phyloP scores from a whole-genome alignment of 805 yeast genomes.

The Wickerhamiella shivajii region DNA sequence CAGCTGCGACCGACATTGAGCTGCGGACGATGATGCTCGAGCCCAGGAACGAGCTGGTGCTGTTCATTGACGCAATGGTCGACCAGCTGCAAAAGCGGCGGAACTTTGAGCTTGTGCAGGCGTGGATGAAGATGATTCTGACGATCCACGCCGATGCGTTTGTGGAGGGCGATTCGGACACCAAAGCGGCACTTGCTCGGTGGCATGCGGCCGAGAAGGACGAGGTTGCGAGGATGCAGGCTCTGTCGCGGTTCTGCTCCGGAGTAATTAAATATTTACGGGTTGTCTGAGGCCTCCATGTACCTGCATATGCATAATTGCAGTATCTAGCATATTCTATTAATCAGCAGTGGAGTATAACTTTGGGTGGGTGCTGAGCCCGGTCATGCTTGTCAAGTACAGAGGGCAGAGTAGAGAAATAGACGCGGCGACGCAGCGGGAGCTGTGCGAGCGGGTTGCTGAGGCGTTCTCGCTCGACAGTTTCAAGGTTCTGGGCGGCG shows the following conservation, averaged over 20 bases:
- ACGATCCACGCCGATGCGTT: slow-evolving; percentile 75
- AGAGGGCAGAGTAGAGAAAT: too few relatives aligned
- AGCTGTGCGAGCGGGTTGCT: too few relatives aligned
- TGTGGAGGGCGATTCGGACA: slow-evolving; percentile 19
- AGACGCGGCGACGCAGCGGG: too few relatives aligned
- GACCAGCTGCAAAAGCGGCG: slow-evolving; percentile 40
- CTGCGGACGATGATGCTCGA: slow-evolving; percentile 49
- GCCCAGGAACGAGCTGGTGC: slow-evolving; percentile 51
- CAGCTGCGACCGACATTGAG: slow-evolving; percentile 72
- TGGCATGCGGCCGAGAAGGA: slow-evolving; percentile 35
- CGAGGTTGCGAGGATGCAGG: slow-evolving; percentile 42
- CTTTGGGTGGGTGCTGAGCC: too few relatives aligned
- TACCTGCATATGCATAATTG: neutral
- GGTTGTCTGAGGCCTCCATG: slow-evolving; percentile 3
- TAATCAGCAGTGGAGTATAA: too few relatives aligned
- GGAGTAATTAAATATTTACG: slow-evolving; percentile 55
- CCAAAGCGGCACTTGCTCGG: slow-evolving; percentile 32
- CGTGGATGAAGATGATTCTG: slow-evolving; percentile 60
- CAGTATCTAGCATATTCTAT: neutral
- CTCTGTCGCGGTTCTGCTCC: slow-evolving; percentile 60
- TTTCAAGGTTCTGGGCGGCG: too few relatives aligned
- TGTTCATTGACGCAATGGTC: slow-evolving; percentile 54
- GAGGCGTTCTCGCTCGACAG: too few relatives aligned
- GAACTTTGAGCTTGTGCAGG: slow-evolving; percentile 69
- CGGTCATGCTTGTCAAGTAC: too few relatives aligned